Conservation (phyloP, 331 rosid genomes). For the Malus hybrid region DNA sequence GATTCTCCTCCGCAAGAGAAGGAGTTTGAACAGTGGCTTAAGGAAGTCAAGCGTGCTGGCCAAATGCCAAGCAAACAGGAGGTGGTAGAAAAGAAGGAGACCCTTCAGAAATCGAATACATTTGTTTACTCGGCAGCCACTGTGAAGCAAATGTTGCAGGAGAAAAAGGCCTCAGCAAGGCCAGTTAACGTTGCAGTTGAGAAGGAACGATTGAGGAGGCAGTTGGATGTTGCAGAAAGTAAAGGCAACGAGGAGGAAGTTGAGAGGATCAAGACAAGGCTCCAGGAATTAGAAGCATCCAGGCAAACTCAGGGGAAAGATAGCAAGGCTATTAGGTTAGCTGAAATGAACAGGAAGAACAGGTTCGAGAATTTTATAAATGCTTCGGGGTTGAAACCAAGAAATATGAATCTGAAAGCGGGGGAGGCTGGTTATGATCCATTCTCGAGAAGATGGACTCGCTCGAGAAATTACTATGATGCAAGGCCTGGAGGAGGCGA, state of each 20-base stretch:
- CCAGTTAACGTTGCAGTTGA: conserved; percentile 57
- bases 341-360: conserved; percentile 69
- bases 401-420: conserved; percentile 28
- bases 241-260: conserved; percentile 32
- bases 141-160: conserved; percentile 60
- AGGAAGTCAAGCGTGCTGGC: conserved; percentile 45
- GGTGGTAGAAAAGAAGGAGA: conserved; percentile 43
- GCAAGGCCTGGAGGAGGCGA: conserved; percentile 16
- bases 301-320: conserved; percentile 31
- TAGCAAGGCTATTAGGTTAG: conserved; percentile 39
- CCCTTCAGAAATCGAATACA: conserved; percentile 31
- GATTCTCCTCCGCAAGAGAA: conserved; percentile 44
- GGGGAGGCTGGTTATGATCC: conserved; percentile 68
- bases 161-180: conserved; percentile 40
- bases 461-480: conserved; percentile 49
- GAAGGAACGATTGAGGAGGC: conserved; percentile 52
- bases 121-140: conserved; percentile 53
- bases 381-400: conserved; percentile 30
- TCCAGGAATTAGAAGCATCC: conserved; percentile 39
- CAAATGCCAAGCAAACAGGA: conserved; percentile 35
- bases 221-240: conserved; percentile 36
- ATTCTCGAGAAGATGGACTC: conserved; percentile 63
- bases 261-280: conserved; percentile 34
- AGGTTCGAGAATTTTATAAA: conserved; percentile 49
- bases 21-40: conserved; percentile 43